Conservation (phyloP, 2,329 filamentous ascomycete genomes). For the Epichloe hybrida region DNA sequence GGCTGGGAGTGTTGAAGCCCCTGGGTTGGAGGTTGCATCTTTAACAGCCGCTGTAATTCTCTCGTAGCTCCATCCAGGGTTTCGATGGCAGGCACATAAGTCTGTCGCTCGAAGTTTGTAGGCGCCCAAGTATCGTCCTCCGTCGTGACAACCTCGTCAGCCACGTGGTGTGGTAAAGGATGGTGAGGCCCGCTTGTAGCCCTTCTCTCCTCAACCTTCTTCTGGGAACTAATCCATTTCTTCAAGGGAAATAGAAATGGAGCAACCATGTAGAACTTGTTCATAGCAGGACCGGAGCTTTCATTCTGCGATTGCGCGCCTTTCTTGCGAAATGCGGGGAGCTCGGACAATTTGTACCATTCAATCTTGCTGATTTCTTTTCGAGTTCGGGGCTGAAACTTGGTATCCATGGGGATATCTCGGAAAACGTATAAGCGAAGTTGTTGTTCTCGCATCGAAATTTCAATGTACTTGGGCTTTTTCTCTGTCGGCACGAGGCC, state of each 20-base stretch:
- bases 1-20: conserved; percentile 24
- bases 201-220: conserved; percentile 51
- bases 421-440: conserved; percentile 87
- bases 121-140: conserved; percentile 46
- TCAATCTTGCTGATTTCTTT: conserved; percentile 97
- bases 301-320: conserved; percentile 43
- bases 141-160: conserved; percentile 44
- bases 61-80: conserved; percentile 36
- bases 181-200: conserved; percentile 27
- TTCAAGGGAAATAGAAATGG: conserved; percentile 77
- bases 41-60: conserved; percentile 41
- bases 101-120: conserved; percentile 20
- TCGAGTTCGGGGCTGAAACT: conserved; percentile 79
- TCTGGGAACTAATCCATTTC: conserved; percentile 81
- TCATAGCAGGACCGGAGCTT: conserved; percentile 46
- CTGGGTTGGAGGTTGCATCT: conserved; percentile 40
- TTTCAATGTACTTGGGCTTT: conserved; percentile 70
- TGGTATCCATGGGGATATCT: conserved; percentile 71
- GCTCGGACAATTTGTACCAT: conserved; percentile 83
- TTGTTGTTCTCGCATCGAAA: conserved; percentile 85
- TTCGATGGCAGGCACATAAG: conserved; percentile 26
- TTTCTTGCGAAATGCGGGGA: conserved; percentile 71
- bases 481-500: conserved; percentile 61
- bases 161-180: conserved; percentile 24
- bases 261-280: conserved; percentile 98